phyloP scores from a whole-genome alignment of 345 rosid genomes.

The Excoecaria cochinchinensis region DNA sequence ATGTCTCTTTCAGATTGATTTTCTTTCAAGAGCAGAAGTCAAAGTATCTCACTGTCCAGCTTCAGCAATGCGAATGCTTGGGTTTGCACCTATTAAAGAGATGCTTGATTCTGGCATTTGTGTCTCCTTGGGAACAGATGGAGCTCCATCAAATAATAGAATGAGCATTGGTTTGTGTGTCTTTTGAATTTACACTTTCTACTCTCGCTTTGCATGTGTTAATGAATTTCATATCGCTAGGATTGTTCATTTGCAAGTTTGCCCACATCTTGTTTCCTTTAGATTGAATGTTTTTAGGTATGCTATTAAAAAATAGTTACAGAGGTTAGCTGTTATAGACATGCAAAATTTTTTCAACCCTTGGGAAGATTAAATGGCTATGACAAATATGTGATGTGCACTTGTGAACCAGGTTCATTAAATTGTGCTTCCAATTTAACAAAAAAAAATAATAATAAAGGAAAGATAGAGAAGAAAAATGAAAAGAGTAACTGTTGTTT shows the following conservation, averaged over 20 bases:
- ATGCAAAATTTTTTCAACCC: background rate
- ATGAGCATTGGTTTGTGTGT: slow-evolving; percentile 65
- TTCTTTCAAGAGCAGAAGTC: slow-evolving; percentile 57
- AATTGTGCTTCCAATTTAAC: no score
- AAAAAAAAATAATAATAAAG: background rate
- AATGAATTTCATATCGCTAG: background rate
- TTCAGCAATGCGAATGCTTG: slow-evolving; percentile 77
- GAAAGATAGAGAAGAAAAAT: background rate
- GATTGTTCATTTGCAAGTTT: background rate
- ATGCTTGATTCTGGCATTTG: slow-evolving; percentile 61
- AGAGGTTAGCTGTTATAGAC: background rate
- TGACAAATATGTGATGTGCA: background rate
- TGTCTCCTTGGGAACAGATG: slow-evolving; percentile 80
- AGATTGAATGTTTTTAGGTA: background rate
- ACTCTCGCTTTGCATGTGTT: background rate
- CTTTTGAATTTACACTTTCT: slow-evolving; percentile 13
- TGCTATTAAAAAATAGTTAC: background rate
- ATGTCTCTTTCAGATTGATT: slow-evolving; percentile 45
- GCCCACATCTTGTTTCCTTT: slow-evolving; percentile 1
- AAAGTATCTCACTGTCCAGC: slow-evolving; percentile 79
- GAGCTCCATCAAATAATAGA: slow-evolving; percentile 78
- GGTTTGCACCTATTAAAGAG: slow-evolving; percentile 62
- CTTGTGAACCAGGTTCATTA: background rate
- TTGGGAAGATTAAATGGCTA: background rate
- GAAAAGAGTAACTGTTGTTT: background rate